A percentile compares a stretch with the other conserved stretches of the same genome.
These are phyloP conservation scores for Pseudonitzschia multistriata DNA, from an alignment of 108 stramenopile species.

Conservation along the genomic window DNA sequence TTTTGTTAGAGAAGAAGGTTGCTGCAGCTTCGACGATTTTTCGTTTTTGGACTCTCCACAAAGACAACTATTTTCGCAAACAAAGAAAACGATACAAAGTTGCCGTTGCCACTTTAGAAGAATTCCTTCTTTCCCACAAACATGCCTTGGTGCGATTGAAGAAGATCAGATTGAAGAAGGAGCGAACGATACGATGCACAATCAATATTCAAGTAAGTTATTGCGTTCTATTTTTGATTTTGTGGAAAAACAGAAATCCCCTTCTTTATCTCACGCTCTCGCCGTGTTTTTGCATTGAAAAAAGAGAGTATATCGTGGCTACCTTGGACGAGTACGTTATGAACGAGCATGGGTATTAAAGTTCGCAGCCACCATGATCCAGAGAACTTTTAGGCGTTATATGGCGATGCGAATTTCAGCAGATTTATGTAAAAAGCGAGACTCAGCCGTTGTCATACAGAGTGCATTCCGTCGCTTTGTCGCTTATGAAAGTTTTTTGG, in stretches of 20 bases:
- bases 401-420: constrained; percentile 13
- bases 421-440: not conserved
- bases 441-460: constrained; percentile 41
- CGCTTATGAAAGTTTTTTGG: constrained; percentile 16
- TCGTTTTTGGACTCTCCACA: constrained; percentile 36
- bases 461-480: constrained; percentile 5
- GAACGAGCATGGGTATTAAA: not conserved
- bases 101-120: constrained; percentile 53
- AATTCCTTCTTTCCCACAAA: constrained; percentile 29
- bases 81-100: constrained; percentile 33
- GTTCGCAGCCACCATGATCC: constrained; percentile 24
- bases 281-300: constrained; percentile 6
- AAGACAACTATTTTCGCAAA: constrained; percentile 39
- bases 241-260: not conserved
- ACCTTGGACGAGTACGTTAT: constrained; percentile 4
- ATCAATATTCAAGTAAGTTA: constrained; percentile 44
- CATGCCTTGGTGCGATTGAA: constrained; percentile 23
- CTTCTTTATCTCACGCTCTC: no score
- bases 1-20: constrained; percentile 29
- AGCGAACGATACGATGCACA: constrained; percentile 14
- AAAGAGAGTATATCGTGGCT: constrained; percentile 26
- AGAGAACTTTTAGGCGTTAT: constrained; percentile 9
- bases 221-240: not conserved
- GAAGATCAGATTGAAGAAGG: constrained; percentile 20
- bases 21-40: constrained; percentile 44